phyloP scores from a whole-genome alignment of 2,329 filamentous ascomycete genomes.

The Paecilomyces fulvus region DNA sequence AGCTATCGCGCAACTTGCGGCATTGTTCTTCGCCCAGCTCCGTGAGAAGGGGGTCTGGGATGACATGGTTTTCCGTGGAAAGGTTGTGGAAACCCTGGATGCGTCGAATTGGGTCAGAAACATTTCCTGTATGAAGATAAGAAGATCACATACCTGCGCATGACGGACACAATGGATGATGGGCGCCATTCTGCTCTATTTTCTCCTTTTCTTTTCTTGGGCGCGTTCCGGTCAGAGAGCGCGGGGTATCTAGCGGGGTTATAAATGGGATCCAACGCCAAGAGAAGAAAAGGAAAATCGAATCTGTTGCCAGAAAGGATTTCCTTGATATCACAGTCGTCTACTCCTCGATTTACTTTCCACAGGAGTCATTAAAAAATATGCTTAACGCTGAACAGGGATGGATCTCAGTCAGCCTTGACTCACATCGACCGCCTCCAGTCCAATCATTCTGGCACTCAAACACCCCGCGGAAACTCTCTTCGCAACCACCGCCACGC shows the following conservation, averaged over 20 bases:
- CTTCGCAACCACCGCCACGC: neutral
- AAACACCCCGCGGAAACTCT: too few species aligned
- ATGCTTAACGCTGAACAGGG: neutral
- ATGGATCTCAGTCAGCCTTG: neutral
- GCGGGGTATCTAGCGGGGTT: neutral
- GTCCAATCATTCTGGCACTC: neutral
- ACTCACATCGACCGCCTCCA: neutral
- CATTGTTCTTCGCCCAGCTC: slow-evolving; percentile 70
- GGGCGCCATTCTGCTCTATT: slow-evolving; percentile 27
- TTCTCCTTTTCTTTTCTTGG: neutral
- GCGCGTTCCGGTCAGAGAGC: too few species aligned
- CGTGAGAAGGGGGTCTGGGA: slow-evolving; percentile 74
- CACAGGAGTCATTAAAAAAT: neutral
- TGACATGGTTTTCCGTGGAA: slow-evolving; percentile 55
- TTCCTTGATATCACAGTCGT: neutral
- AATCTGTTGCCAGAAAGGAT: too few species aligned
- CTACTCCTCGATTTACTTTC: neutral
- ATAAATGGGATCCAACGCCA: neutral
- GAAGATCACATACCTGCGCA: slow-evolving; percentile 31
- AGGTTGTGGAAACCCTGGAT: slow-evolving; percentile 73
- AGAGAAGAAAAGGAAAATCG: neutral
- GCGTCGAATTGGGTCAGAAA: neutral
- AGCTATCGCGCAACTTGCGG: slow-evolving; percentile 49
- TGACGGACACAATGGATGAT: slow-evolving; percentile 39
- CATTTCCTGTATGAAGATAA: neutral